Base-by-base conservation (phyloP, 1,284 basidiomycete genomes). In the Trichosporon inkin region DNA sequence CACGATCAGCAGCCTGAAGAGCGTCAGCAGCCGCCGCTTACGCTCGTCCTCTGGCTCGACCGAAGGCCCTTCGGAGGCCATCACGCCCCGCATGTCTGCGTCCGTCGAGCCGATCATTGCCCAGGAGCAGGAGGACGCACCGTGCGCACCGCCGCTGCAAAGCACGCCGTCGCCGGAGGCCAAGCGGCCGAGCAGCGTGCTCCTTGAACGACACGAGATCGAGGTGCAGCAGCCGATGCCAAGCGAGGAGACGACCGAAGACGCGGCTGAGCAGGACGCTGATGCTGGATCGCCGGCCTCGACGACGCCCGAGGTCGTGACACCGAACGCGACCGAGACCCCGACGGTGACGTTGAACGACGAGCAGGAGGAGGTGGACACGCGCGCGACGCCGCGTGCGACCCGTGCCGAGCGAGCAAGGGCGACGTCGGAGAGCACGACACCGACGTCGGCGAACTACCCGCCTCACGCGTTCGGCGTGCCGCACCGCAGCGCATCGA, bases 11-110 rank as follows among this genome's bases (percentile, higher is more conserved):
- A 16, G 32, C 54, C 22, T 17, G 19, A 22, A 13, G 41, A 19
- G 19, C 53, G 56, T 8, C 24, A 53, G 41, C 57, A 53, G 53
- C 38, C 56, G 13, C 58, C 57, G 57, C 41, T 39, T 65, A 7
- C 66, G 71, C 17, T 71, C 69, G 4, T 59, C 69, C 2, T 71
- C 69, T 6, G 62, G 67, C 0, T 71, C 70, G 2, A 72, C 71
- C 2, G 71, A 70, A 34, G 70, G 72, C 8, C 58, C 66, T 0
- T 64, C 60, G 6, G 71, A 69, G 57, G 67, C 70, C 8, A 58
- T 65, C 10, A 73, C 71, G 6, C 71, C 71, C 14, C 59, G 62
- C 2, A 22, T 60, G 13, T 70, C 68, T 16, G 64, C 69, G 34
- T 40, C 52, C 2, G 19, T 56, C 17, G 68, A 65, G 56, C 68